Conservation (phyloP, 768 basidiomycete species). For the Auricularia sp. region DNA sequence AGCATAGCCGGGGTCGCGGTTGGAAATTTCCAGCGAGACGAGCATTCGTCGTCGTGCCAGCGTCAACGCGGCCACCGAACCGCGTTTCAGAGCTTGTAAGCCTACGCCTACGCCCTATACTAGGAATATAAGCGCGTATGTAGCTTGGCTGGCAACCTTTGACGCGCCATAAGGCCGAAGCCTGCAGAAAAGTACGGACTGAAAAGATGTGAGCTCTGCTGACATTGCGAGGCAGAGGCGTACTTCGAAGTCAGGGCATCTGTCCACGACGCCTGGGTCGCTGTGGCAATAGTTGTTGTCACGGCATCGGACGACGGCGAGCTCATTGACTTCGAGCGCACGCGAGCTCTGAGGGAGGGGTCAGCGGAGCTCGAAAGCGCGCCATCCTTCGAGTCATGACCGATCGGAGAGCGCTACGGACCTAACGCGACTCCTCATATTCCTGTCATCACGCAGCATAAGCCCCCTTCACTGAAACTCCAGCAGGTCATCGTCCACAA, state of each 20-base stretch:
- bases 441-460: no score
- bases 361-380: no score
- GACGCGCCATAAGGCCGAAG: constrained; percentile 85
- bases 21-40: constrained; percentile 91
- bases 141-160: no score
- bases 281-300: no score
- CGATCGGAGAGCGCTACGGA: no score
- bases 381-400: no score
- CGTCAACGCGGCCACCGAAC: constrained; percentile 54
- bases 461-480: no score
- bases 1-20: constrained; percentile 88
- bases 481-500: no score
- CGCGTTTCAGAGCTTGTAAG: constrained; percentile 64
- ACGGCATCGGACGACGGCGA: no score
- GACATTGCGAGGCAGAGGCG: neutral
- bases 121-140: neutral
- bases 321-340: no score
- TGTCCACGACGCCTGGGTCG: neutral
- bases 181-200: constrained; percentile 98
- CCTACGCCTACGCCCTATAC: constrained; percentile 75
- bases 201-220: neutral
- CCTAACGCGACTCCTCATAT: no score
- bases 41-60: constrained; percentile 83
- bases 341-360: no score
- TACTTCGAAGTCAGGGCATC: neutral